Evolutionary conservation across 257 asterid genomes (phyloP).

Genomic region (Lycium barbarum): DNA sequence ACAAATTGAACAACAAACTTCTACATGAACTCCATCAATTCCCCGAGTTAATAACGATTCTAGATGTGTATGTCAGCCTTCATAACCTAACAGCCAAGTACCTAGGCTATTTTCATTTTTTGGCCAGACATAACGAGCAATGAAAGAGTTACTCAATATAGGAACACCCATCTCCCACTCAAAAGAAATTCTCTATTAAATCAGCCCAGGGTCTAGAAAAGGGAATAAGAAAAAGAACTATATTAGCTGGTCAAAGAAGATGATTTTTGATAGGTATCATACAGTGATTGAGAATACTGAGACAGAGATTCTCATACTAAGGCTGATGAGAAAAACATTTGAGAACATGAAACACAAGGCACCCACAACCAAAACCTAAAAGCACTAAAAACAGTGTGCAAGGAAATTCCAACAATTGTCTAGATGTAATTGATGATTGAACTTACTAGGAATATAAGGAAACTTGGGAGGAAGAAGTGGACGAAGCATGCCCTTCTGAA

Average conservation of each 20-base stretch:
- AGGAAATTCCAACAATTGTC: constrained; percentile 23
- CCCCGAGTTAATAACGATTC: not conserved
- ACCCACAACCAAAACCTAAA: not conserved
- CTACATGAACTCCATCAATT: not conserved
- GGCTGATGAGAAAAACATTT: not conserved
- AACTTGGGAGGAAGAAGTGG: constrained; percentile 57
- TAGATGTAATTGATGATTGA: constrained; percentile 13
- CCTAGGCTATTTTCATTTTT: not conserved
- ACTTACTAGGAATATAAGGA: constrained; percentile 66
- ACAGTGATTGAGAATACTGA: not conserved
- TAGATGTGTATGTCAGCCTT: not conserved
- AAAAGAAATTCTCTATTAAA: not conserved
- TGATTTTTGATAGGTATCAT: not conserved
- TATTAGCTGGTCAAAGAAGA: not conserved
- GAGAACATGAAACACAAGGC: constrained; percentile 6
- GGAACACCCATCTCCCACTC: not conserved
- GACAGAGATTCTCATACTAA: not conserved
- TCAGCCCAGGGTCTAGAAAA: not conserved
- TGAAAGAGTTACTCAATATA: not conserved
- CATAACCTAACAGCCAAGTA: not conserved
- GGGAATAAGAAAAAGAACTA: not conserved
- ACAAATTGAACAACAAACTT: not conserved
- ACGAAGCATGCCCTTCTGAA: constrained; percentile 65
- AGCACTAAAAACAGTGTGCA: not conserved
- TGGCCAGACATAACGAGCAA: not conserved